These are phyloP conservation scores for Aspergillus neotritici DNA, from an alignment of 2,329 filamentous ascomycete species.

Conservation along the genomic window DNA sequence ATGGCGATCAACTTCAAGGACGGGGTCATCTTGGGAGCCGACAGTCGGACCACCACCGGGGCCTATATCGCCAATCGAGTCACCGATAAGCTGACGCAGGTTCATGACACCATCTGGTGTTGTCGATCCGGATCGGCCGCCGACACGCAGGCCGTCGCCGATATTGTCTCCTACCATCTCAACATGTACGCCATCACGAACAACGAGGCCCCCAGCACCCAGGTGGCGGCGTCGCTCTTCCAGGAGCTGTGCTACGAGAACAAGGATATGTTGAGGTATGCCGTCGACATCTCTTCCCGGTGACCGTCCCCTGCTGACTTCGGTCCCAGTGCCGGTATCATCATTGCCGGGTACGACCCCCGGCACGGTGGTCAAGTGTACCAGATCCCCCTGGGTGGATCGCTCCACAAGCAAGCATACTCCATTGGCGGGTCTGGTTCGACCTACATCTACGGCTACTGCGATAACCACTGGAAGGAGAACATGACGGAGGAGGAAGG, in stretches of 20 bases:
- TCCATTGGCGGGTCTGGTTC: slow-evolving; percentile 94
- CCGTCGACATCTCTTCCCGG: slow-evolving; percentile 7
- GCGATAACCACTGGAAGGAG: slow-evolving; percentile 92
- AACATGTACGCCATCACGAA: slow-evolving; percentile 88
- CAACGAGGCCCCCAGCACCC: slow-evolving; percentile 83
- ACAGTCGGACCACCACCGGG: slow-evolving; percentile 94
- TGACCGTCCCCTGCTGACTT: background rate
- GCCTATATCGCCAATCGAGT: slow-evolving; percentile 99
- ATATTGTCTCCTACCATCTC: slow-evolving; percentile 96
- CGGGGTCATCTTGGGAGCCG: slow-evolving; percentile 92
- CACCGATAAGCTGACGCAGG: slow-evolving; percentile 97
- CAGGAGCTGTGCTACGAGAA: slow-evolving; percentile 98
- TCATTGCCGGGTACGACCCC: slow-evolving; percentile 97
- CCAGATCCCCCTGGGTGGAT: slow-evolving; percentile 92
- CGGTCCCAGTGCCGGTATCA: slow-evolving; percentile 75
- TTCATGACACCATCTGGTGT: slow-evolving; percentile 99
- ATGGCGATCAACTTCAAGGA: slow-evolving; percentile 99
- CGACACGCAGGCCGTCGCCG: slow-evolving; percentile 94
- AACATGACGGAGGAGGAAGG: slow-evolving; percentile 90
- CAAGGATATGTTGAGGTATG: slow-evolving; percentile 85
- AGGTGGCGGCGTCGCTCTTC: slow-evolving; percentile 91
- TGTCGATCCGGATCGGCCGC: slow-evolving; percentile 96
- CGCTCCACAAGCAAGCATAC: slow-evolving; percentile 94
- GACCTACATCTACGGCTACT: slow-evolving; percentile 99
- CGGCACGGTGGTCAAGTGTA: slow-evolving; percentile 95